Evolutionary conservation across 2,329 filamentous ascomycete species (phyloP).

Genomic region (Metarhizium album): DNA sequence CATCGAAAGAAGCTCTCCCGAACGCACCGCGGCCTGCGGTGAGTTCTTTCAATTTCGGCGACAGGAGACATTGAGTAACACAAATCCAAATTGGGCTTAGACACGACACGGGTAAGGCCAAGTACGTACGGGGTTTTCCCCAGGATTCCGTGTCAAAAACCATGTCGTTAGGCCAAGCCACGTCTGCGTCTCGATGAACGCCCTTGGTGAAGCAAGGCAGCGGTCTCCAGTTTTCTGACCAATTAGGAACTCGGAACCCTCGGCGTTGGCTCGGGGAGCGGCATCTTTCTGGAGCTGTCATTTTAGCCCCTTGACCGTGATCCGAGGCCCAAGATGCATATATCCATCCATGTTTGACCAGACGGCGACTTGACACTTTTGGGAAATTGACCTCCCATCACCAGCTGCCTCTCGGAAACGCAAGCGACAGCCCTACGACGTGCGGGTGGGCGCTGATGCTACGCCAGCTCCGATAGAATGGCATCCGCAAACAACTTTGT

Average conservation of each 20-base stretch:
- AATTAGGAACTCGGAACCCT: neutral
- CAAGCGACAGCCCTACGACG: neutral
- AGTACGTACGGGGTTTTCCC: too few relatives aligned
- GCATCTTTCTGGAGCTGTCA: neutral
- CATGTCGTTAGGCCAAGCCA: too few relatives aligned
- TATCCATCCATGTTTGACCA: neutral
- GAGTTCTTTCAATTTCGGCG: neutral
- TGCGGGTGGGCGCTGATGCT: neutral
- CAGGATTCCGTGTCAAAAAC: too few relatives aligned
- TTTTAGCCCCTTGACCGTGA: neutral
- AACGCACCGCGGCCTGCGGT: neutral
- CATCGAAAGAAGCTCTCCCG: neutral
- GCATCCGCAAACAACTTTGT: neutral
- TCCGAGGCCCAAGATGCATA: neutral
- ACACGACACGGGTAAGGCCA: neutral
- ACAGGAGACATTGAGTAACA: conserved; percentile 15
- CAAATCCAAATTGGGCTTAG: conserved; percentile 11
- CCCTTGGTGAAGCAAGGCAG: too few relatives aligned
- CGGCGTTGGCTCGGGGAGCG: conserved; percentile 6
- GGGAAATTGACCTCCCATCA: neutral
- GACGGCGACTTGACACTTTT: too few relatives aligned
- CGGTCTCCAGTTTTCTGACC: too few relatives aligned
- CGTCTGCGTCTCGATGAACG: too few relatives aligned
- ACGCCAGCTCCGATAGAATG: neutral
- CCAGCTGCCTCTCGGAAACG: neutral